phyloP scores from a whole-genome alignment of 73 alveolate species.

The Tetrahymena elliotti region DNA sequence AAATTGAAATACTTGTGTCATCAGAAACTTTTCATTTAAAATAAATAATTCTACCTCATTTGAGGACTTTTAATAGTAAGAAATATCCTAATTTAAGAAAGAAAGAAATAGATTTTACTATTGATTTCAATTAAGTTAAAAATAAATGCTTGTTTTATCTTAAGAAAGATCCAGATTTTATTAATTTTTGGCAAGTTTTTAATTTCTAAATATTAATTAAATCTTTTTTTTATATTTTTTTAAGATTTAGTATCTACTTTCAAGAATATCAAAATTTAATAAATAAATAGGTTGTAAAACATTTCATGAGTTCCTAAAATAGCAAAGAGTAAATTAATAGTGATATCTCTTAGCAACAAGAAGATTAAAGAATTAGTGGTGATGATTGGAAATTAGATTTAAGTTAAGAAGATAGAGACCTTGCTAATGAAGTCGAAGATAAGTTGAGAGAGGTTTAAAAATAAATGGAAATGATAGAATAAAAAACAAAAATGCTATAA shows the following conservation, averaged over 20 bases:
- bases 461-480: background rate
- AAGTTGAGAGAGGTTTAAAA: background rate
- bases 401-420: background rate
- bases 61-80: too few relatives aligned
- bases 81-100: too few relatives aligned
- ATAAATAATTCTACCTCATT: too few relatives aligned
- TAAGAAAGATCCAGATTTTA: background rate
- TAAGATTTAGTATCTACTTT: background rate
- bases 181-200: background rate
- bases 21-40: too few relatives aligned
- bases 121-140: background rate
- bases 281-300: background rate
- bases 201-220: background rate
- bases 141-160: background rate
- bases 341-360: background rate
- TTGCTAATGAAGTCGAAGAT: background rate
- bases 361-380: background rate
- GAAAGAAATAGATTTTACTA: background rate
- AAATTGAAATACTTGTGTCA: too few relatives aligned
- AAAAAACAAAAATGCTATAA: background rate
- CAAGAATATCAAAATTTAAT: background rate
- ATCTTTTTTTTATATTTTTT: background rate
- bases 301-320: background rate
- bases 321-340: background rate
- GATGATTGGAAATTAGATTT: background rate